Base-by-base conservation (phyloP, 2,329 filamentous ascomycete genomes). In the Myriosclerotinia curreyana region DNA sequence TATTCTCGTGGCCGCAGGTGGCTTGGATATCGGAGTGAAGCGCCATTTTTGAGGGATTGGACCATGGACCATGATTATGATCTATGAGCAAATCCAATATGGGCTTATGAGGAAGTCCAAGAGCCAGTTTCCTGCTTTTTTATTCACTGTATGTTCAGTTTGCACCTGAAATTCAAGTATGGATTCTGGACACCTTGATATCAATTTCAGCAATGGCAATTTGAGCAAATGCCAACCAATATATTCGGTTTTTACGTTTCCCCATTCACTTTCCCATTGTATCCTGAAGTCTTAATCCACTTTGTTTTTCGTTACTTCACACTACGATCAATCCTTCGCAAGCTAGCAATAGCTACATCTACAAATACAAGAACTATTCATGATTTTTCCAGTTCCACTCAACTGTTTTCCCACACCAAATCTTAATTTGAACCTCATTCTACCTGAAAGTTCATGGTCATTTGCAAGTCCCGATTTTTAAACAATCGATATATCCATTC, bases 391-490 rank as follows among this genome's bases (percentile, higher is more conserved):
- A 15, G 14, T 58, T 31, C 3, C 28, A 46, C 50, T 15, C 6
- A 7, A 15, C 28, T 17, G n/a, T 6, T 36, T 58, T 11, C 8
- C n/a, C 14, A 12, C 20, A 25, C 20, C 42, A 20, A 58, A 36
- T 6, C 2, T 22, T 20, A 48, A 25, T 6, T 6, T 25, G 36
- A 7, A n/a, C n/a, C 22, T 36, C 12, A 25, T 7, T 22, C 14
- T 34, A 36, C 42, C 42, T 48, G 55, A 58, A 58, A 58, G 55
- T 58, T 58, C 28, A 58, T 58, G 42, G n/a, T 6, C 15, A 34
- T 58, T 36, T 36, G 8, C 55, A 36, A 17, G 20, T 22, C 5
- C 55, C n/a, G 1, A 36, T 48, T 22, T 7, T 25, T 1, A 11
- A 31, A 6, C 17, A 2, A 48, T 36, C 20, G 15, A 58, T 17